Conservation (phyloP, 2,329 filamentous ascomycete species). For the Incumbomyces lentus region DNA sequence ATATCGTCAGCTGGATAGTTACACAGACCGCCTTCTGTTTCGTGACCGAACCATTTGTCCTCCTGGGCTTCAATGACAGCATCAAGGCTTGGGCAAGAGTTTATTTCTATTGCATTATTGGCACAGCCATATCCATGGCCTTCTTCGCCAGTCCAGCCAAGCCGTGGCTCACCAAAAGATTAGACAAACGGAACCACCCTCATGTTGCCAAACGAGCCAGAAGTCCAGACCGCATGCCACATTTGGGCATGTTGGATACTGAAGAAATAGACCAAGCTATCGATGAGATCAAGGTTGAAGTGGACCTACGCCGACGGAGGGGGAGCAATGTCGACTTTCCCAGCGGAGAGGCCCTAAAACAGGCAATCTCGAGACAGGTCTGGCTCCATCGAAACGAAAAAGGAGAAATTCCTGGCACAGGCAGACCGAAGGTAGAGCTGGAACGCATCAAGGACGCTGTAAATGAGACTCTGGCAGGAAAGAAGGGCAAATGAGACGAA, state of each 20-base stretch:
- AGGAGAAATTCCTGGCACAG: neutral
- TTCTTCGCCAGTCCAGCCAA: slow-evolving; percentile 78
- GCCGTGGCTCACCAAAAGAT: slow-evolving; percentile 42
- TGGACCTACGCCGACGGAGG: slow-evolving; percentile 49
- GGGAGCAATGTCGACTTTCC: slow-evolving; percentile 37
- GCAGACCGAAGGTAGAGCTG: neutral
- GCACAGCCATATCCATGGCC: slow-evolving; percentile 52
- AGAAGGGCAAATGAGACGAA: neutral
- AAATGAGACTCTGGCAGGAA: slow-evolving; percentile 1
- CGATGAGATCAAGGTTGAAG: slow-evolving; percentile 61
- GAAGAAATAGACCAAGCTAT: slow-evolving; percentile 69
- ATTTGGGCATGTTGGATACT: slow-evolving; percentile 65
- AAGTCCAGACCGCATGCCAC: slow-evolving; percentile 54
- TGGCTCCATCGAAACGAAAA: slow-evolving; percentile 1
- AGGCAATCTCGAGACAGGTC: slow-evolving; percentile 29
- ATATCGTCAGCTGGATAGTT: slow-evolving; percentile 60
- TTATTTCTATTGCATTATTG: slow-evolving; percentile 75
- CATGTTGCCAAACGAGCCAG: slow-evolving; percentile 31
- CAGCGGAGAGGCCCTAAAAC: slow-evolving; percentile 41
- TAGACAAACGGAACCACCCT: slow-evolving; percentile 47
- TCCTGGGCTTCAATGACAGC: slow-evolving; percentile 63
- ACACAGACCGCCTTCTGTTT: slow-evolving; percentile 82
- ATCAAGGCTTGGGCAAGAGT: slow-evolving; percentile 71
- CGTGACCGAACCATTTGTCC: slow-evolving; percentile 70
- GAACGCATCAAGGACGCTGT: neutral